phyloP scores from a whole-genome alignment of 129 eudicot species.

The Silybum marianum region DNA sequence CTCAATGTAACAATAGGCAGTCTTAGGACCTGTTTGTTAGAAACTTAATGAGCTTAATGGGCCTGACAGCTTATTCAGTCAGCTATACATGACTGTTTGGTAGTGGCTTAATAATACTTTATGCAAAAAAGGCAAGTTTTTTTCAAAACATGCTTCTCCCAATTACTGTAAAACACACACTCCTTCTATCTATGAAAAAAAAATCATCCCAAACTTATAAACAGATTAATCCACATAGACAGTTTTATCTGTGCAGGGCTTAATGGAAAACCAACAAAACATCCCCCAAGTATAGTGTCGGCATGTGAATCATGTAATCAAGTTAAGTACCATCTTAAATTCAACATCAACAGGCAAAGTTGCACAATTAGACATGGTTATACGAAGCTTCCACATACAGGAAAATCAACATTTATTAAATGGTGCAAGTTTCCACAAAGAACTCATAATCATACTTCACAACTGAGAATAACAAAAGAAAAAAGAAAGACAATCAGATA shows the following conservation, averaged over 20 bases:
- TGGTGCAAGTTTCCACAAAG: conserved; percentile 8
- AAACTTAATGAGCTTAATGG: no score
- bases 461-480: neutral
- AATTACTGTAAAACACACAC: no score
- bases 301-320: neutral
- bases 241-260: no score
- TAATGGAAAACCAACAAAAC: no score
- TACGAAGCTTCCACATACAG: neutral
- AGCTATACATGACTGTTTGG: no score
- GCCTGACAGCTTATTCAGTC: no score
- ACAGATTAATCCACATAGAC: no score
- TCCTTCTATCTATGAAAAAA: no score
- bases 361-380: conserved; percentile 18
- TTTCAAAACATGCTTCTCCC: no score
- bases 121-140: no score
- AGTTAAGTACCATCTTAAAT: neutral
- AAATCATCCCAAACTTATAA: no score
- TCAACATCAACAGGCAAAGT: conserved; percentile 9
- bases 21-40: neutral
- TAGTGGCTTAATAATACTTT: no score
- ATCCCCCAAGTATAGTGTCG: neutral
- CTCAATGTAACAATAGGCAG: neutral
- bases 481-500: conserved; percentile 26
- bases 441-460: conserved; percentile 22
- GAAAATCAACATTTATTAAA: neutral